Evolutionary conservation across 305 asterid species (phyloP).

Genomic region (Nicotiana rustica): DNA sequence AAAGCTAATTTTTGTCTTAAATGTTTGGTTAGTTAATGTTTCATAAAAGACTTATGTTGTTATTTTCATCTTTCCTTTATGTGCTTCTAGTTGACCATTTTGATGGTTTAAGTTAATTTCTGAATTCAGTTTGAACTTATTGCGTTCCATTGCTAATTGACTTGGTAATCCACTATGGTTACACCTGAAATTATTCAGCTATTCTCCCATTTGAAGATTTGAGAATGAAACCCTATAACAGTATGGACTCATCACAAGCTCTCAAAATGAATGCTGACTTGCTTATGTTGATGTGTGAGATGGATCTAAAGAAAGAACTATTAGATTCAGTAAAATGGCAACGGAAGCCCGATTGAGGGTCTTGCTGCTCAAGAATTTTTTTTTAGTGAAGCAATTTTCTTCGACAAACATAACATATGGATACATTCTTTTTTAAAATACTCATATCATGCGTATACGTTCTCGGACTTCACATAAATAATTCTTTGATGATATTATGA

Average conservation of each 20-base stretch:
- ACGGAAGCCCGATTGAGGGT: neutral
- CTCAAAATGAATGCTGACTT: neutral
- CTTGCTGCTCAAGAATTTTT: neutral
- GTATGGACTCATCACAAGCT: neutral
- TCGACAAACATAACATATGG: neutral
- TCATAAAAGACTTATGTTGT: neutral
- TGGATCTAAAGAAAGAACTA: neutral
- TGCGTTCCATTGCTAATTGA: neutral
- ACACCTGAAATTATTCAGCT: constrained; percentile 19
- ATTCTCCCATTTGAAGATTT: constrained; percentile 7
- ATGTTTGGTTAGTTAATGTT: neutral
- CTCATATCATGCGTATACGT: neutral
- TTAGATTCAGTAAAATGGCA: neutral
- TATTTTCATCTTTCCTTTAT: neutral
- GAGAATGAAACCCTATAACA: neutral
- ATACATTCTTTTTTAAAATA: neutral
- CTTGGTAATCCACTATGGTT: constrained; percentile 24
- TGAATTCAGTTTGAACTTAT: neutral
- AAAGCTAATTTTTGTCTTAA: neutral
- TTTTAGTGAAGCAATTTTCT: constrained; percentile 5
- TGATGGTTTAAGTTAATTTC: neutral
- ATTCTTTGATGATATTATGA: neutral
- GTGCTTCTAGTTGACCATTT: constrained; percentile 6
- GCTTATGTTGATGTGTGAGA: neutral
- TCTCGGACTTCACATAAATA: neutral